Percentiles rank a stretch among this genome's conserved stretches.
phyloP scores from a whole-genome alignment of 176 grass and related monocot genomes.

The Triticum turgidum region DNA sequence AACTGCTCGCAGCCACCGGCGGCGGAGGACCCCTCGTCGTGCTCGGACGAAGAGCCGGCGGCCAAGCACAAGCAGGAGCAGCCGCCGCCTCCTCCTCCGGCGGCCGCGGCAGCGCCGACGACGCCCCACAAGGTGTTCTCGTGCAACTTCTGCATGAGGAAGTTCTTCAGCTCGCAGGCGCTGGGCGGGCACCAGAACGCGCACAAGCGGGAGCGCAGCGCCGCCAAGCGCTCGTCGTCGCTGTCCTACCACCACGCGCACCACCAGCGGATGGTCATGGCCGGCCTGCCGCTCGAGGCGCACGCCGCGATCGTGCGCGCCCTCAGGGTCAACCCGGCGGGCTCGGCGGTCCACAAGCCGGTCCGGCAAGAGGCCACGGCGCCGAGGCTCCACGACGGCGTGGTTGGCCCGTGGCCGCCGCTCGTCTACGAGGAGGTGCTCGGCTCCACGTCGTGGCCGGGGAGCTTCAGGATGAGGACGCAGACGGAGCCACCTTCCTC shows the following conservation, averaged over 20 bases:
- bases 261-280: conserved; percentile 61
- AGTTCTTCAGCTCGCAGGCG: conserved; percentile 93
- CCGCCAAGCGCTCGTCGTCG: conserved; percentile 49
- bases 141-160: conserved; percentile 90
- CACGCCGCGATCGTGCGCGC: conserved; percentile 54
- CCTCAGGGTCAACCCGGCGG: conserved; percentile 41
- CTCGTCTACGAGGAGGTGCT: conserved; percentile 50
- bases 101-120: not conserved
- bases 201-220: conserved; percentile 86
- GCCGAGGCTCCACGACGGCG: conserved; percentile 48
- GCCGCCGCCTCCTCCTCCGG: not conserved
- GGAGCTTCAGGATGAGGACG: conserved; percentile 63
- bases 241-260: conserved; percentile 21
- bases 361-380: conserved; percentile 35
- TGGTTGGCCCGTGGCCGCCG: conserved; percentile 22
- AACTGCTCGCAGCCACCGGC: not conserved
- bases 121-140: conserved; percentile 78
- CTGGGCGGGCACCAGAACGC: conserved; percentile 91
- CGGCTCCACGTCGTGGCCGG: conserved; percentile 54
- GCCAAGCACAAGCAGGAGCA: not conserved
- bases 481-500: conserved; percentile 42
- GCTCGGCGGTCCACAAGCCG: conserved; percentile 45
- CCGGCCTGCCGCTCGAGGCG: conserved; percentile 64
- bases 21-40: conserved; percentile 17
- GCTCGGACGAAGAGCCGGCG: conserved; percentile 16